These are phyloP conservation scores for Phytophthora constricta DNA, from an alignment of 352 stramenopile species.

Conservation along the genomic window DNA sequence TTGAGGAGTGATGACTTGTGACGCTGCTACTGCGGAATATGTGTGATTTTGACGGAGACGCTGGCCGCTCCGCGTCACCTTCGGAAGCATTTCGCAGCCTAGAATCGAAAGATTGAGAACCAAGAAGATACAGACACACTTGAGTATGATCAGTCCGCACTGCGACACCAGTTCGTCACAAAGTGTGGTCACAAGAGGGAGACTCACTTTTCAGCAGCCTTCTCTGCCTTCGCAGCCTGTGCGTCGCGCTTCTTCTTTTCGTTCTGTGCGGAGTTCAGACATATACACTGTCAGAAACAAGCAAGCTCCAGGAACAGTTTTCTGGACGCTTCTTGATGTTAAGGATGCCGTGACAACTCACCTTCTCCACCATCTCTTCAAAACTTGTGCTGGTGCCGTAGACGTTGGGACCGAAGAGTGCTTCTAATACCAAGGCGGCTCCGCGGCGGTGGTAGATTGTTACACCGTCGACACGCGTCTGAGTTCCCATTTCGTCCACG, in stretches of 20 bases:
- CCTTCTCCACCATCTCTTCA: constrained; percentile 89
- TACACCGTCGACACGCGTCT: constrained; percentile 81
- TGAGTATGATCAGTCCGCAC: constrained; percentile 27
- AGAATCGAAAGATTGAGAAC: constrained; percentile 33
- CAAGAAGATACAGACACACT: constrained; percentile 23
- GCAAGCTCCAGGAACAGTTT: neutral
- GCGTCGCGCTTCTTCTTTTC: constrained; percentile 49
- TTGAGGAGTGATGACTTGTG: constrained; percentile 2
- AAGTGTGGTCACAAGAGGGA: neutral
- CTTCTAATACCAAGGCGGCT: constrained; percentile 71
- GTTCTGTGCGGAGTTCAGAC: constrained; percentile 33
- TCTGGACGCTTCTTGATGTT: constrained; percentile 7
- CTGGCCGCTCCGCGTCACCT: neutral
- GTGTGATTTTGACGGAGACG: constrained; percentile 17
- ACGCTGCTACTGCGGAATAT: constrained; percentile 21
- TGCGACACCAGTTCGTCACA: neutral
- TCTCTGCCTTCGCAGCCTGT: constrained; percentile 33
- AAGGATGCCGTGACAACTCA: constrained; percentile 24
- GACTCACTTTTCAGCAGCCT: constrained; percentile 31
- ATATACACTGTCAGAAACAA: constrained; percentile 17
- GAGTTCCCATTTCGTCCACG: constrained; percentile 80
- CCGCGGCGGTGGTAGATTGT: constrained; percentile 89
- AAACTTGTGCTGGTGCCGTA: constrained; percentile 72
- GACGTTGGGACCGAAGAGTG: constrained; percentile 63
- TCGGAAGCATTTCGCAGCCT: constrained; percentile 13